Conservation (phyloP, 306 rosid genomes). For the Corylus heterophylla region DNA sequence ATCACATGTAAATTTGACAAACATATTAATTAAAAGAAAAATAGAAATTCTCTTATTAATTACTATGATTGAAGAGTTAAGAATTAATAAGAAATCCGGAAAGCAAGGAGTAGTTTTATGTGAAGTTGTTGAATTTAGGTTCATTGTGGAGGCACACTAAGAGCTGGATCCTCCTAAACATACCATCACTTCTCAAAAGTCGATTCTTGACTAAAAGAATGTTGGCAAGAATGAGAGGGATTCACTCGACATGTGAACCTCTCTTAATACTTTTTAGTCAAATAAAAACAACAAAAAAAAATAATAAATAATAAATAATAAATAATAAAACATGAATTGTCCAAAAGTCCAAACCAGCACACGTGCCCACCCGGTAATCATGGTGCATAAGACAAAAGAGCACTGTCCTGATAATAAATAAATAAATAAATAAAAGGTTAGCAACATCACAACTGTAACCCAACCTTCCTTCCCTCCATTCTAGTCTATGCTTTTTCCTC, state of each 20-base stretch:
- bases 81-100: too few species aligned
- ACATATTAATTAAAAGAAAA: too few species aligned
- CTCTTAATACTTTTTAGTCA: background rate
- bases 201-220: background rate
- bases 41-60: too few species aligned
- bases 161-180: background rate
- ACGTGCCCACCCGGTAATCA: constrained; percentile 18
- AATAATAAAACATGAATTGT: background rate
- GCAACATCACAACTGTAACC: constrained; percentile 33
- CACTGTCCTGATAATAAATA: background rate
- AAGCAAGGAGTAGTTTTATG: background rate
- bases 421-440: constrained; percentile 10
- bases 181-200: too few species aligned
- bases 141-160: background rate
- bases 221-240: background rate
- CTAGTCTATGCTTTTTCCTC: background rate
- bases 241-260: background rate
- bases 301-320: background rate
- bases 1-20: too few species aligned
- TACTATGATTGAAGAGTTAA: too few species aligned
- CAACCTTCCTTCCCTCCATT: constrained; percentile 22
- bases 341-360: background rate
- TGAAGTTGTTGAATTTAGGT: background rate
- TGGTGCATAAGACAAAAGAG: constrained; percentile 43
- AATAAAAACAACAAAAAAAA: background rate